Evolutionary conservation across 2,329 filamentous ascomycete genomes (phyloP).

Genomic region (Curvularia sp.): DNA sequence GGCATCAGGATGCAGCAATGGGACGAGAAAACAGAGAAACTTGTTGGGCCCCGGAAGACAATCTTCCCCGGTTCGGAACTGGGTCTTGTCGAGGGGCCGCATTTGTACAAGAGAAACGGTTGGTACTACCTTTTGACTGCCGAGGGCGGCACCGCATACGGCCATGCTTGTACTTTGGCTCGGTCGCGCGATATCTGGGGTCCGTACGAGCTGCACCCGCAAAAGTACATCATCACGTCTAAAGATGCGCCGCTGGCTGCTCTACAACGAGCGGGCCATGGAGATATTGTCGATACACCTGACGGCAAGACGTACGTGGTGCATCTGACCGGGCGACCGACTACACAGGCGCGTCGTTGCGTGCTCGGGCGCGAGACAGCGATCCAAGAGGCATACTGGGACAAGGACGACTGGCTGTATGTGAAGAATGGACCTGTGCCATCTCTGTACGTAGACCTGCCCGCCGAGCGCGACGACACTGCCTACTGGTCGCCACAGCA

Average conservation of each 20-base stretch:
- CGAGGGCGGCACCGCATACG: constrained; percentile 52
- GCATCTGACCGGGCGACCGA: constrained; percentile 46
- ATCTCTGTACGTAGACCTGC: constrained; percentile 52
- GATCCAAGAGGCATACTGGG: constrained; percentile 67
- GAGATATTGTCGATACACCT: constrained; percentile 47
- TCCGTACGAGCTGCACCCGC: constrained; percentile 52
- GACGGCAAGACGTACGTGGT: constrained; percentile 47
- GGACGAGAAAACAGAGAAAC: constrained; percentile 57
- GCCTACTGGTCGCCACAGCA: constrained; percentile 54
- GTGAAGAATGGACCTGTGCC: constrained; percentile 62
- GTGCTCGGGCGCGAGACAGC: constrained; percentile 48
- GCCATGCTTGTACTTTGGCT: constrained; percentile 51
- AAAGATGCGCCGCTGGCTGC: constrained; percentile 45
- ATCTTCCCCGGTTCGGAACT: constrained; percentile 63
- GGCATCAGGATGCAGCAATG: constrained; percentile 67
- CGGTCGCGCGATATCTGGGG: constrained; percentile 51
- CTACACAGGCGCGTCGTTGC: constrained; percentile 43
- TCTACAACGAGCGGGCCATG: constrained; percentile 48
- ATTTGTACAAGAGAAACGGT: constrained; percentile 48
- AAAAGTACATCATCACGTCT: constrained; percentile 55
- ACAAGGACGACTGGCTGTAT: constrained; percentile 68
- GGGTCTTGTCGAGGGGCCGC: constrained; percentile 49
- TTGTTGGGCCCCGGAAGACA: constrained; percentile 64
- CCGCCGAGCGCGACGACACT: constrained; percentile 38
- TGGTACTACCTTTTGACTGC: constrained; percentile 50